phyloP scores from a whole-genome alignment of 441 rosid species.

The Populus trichocarpa region DNA sequence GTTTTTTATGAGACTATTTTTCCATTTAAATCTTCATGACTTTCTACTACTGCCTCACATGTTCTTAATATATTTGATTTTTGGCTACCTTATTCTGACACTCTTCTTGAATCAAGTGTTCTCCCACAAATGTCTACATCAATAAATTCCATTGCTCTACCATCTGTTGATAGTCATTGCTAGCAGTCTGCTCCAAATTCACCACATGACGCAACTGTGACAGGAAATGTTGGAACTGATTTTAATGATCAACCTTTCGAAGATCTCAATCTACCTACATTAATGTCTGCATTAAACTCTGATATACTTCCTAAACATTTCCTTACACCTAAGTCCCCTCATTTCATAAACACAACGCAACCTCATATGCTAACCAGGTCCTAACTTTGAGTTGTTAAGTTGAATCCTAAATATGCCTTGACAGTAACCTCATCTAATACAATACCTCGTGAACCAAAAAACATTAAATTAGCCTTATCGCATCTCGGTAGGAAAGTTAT shows the following conservation, averaged over 20 bases:
- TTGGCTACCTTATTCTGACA: background rate
- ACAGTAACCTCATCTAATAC: background rate
- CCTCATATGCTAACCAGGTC: background rate
- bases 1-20: background rate
- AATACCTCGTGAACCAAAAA: background rate
- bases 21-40: background rate
- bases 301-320: background rate
- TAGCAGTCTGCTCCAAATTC: background rate
- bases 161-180: background rate
- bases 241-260: no score
- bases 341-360: background rate
- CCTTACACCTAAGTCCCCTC: background rate
- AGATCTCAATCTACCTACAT: no score
- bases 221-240: no score
- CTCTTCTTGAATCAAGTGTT: background rate
- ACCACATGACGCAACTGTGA: no score
- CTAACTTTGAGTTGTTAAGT: background rate
- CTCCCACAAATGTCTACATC: no score
- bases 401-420: background rate
- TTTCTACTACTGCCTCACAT: background rate
- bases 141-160: background rate
- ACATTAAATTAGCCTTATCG: no score
- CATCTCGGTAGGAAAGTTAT: no score
- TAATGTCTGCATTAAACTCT: no score
- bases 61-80: background rate